Conservation (phyloP, 352 stramenopile genomes). For the Pythium monospermum region DNA sequence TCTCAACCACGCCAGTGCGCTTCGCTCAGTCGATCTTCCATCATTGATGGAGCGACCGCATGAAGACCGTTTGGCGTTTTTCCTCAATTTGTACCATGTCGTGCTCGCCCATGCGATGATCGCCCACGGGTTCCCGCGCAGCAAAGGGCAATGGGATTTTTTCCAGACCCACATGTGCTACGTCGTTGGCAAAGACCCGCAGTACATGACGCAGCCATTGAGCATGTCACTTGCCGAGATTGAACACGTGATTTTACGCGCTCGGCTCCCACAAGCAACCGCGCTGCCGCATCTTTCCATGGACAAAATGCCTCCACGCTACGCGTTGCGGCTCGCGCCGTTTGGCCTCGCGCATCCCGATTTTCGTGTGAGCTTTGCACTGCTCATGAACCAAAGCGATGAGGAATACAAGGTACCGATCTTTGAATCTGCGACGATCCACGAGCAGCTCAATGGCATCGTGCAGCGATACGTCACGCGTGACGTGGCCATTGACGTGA, state of each 20-base stretch:
- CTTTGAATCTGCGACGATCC: slow-evolving; percentile 33
- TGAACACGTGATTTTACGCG: slow-evolving; percentile 64
- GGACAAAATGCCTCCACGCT: slow-evolving; percentile 2
- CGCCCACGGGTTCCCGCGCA: slow-evolving; percentile 49
- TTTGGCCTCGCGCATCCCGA: slow-evolving; percentile 61
- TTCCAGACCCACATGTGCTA: slow-evolving; percentile 69
- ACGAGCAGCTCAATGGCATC: slow-evolving; percentile 71
- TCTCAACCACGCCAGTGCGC: slow-evolving; percentile 52
- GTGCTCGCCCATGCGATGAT: slow-evolving; percentile 79
- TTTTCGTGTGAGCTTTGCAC: slow-evolving; percentile 69
- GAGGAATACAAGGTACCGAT: slow-evolving; percentile 13
- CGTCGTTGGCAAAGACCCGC: slow-evolving; percentile 26
- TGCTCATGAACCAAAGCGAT: slow-evolving; percentile 50
- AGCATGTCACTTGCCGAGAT: slow-evolving; percentile 72
- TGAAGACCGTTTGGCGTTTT: slow-evolving; percentile 69
- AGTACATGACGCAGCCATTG: slow-evolving; percentile 16
- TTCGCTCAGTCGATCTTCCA: slow-evolving; percentile 54
- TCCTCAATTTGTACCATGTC: slow-evolving; percentile 75
- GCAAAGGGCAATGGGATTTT: slow-evolving; percentile 46
- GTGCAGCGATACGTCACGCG: slow-evolving; percentile 25
- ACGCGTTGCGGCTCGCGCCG: slow-evolving; percentile 10
- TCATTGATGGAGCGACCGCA: slow-evolving; percentile 36
- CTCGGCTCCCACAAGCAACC: slow-evolving; percentile 39
- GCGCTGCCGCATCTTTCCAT: slow-evolving; percentile 36
- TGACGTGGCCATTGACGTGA: slow-evolving; percentile 30